Base-by-base conservation (phyloP, 345 rosid species). In the Pistacia integerrima region DNA sequence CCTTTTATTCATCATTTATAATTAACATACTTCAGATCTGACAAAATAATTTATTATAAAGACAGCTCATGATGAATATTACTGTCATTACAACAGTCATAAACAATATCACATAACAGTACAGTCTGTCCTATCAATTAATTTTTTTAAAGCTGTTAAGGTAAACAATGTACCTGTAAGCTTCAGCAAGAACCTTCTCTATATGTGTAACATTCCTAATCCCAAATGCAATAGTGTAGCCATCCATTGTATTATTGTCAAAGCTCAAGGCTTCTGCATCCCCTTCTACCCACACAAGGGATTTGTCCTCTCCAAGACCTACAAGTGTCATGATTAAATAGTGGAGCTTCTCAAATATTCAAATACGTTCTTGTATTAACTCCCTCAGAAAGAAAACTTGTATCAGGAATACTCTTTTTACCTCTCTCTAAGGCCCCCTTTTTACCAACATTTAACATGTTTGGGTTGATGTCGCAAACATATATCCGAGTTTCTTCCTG, bases 171-270 rank as follows among this genome's bases (percentile, higher is more conserved):
- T 67, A 88, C 96, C 96, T 87, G 74, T 92, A 84, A 67, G 98
- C 99, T 85, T 96, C 99, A 41, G 92, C 83, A 5, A 96, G 95
- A 79, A 80, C 95, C 84, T 92, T 96, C 83, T 93, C 99, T 35
- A 96, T 91, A 84, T 92, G 98, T 7, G 99, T 96, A 52, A 93
- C 99, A 84, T 96, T 96, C 82, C 99, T 90, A 59, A 96, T 96
- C 67, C 99, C 99, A 86, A 96, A 96, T 68, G 99, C 99, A 79
- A 96, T 88, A 54, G 98, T 91, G 22, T 22, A 22, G 22, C 22
- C 22, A 22, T 22, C 22, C 22, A 22, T 22, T 22, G 22, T 22
- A 22, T 22, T 0, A 74, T 92, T 90, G 72, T 76, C 85, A 70
- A 96, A 96, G 79, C 82, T 84, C 86, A 96, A 79, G 72, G 91